Conservation (phyloP, 371 early-diverging fungal species). For the Funneliformis caledonium region DNA sequence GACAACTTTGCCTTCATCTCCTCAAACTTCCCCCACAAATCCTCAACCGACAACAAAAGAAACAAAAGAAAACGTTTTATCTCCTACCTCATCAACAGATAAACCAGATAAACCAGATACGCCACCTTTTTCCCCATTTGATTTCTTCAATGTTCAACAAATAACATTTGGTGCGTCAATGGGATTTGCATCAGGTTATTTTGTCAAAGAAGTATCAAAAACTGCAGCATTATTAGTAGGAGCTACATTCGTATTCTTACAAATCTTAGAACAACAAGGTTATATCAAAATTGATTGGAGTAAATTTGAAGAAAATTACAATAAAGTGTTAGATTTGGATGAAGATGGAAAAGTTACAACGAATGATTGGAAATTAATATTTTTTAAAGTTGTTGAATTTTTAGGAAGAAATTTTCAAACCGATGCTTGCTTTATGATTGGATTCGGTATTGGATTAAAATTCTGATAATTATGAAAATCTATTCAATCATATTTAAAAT, state of each 20-base stretch:
- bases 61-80: background rate
- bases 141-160: background rate
- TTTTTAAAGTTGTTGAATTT: background rate
- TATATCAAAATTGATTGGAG: conserved; percentile 19
- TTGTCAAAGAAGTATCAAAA: conserved; percentile 23
- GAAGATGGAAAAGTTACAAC: background rate
- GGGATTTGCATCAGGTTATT: conserved; percentile 25
- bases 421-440: background rate
- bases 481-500: no score
- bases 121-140: background rate
- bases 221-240: background rate
- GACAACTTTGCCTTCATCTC: background rate
- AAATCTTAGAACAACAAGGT: background rate
- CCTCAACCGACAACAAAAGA: background rate
- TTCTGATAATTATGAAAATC: background rate
- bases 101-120: background rate
- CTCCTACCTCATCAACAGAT: background rate
- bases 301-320: background rate
- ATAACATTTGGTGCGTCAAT: background rate
- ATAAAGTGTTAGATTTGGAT: background rate
- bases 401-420: background rate
- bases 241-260: conserved; percentile 12
- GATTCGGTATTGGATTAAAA: conserved; percentile 23
- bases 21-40: background rate
- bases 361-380: background rate